These are phyloP conservation scores for Sphaceloma murrayae DNA, from an alignment of 2,329 filamentous ascomycete genomes.

Conservation along the genomic window DNA sequence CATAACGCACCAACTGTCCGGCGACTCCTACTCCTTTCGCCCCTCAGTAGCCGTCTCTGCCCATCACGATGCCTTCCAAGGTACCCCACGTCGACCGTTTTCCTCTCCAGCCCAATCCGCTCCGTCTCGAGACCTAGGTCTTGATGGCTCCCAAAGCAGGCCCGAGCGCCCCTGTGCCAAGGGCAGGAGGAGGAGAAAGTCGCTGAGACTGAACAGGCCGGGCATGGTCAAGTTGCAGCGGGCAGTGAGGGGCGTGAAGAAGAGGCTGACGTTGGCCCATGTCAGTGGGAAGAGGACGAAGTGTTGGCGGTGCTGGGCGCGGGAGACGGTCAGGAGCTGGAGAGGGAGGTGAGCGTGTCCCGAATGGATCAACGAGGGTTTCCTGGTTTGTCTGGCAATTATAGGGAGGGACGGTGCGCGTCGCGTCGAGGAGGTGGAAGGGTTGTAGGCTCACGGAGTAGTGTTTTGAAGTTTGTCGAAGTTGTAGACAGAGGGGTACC, in stretches of 20 bases:
- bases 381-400: too few relatives aligned
- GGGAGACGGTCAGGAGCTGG: background rate
- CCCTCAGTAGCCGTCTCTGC: background rate
- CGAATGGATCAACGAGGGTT: too few relatives aligned
- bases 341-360: too few relatives aligned
- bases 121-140: background rate
- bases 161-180: background rate
- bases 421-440: too few relatives aligned
- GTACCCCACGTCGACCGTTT: too few relatives aligned
- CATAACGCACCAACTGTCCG: background rate
- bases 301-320: conserved; percentile 1
- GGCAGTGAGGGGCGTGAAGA: background rate
- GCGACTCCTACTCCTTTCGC: background rate
- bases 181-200: background rate
- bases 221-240: background rate
- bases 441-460: too few relatives aligned
- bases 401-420: too few relatives aligned
- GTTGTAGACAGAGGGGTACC: too few relatives aligned
- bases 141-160: background rate
- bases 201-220: background rate
- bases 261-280: conserved; percentile 2
- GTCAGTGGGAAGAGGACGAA: background rate
- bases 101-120: too few relatives aligned
- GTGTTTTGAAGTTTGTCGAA: too few relatives aligned
- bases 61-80: background rate